Conservation (phyloP, 2,329 filamentous ascomycete species). For the Calonectria leucothoes region DNA sequence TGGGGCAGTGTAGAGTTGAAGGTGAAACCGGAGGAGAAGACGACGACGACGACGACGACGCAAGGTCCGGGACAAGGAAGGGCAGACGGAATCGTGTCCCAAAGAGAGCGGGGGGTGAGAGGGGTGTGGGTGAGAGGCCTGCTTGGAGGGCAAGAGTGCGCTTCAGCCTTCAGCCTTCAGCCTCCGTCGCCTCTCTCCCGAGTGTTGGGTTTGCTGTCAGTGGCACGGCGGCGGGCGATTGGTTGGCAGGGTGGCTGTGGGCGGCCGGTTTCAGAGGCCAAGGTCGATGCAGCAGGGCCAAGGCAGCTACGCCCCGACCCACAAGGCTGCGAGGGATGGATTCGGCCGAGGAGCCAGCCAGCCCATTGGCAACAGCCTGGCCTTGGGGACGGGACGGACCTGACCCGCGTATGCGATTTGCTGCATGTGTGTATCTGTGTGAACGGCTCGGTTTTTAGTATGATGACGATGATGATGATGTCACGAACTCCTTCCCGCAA, state of each 20-base stretch:
- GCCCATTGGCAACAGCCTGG: not conserved
- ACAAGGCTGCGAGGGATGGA: not conserved
- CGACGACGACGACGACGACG: not conserved
- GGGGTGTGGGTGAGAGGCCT: not conserved
- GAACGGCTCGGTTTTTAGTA: too few species aligned
- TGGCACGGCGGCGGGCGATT: not conserved
- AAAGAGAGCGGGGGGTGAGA: too few species aligned
- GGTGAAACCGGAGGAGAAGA: not conserved
- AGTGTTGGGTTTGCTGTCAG: not conserved
- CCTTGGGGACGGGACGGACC: not conserved
- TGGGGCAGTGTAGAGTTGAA: slow-evolving; percentile 1
- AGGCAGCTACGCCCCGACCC: slow-evolving; percentile 14
- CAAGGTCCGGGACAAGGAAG: not conserved
- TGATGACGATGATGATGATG: too few species aligned
- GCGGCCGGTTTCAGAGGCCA: slow-evolving; percentile 12
- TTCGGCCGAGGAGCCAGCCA: not conserved
- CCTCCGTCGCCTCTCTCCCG: not conserved
- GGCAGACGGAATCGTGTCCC: not conserved
- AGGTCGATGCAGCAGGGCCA: not conserved
- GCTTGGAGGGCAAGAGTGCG: too few species aligned
- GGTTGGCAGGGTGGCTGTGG: slow-evolving; percentile 20
- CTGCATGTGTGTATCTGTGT: not conserved
- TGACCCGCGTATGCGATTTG: not conserved
- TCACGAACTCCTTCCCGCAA: not conserved
- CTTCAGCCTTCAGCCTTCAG: not conserved